Base-by-base conservation (phyloP, 352 stramenopile genomes). In the Phytopythium sindhum region DNA sequence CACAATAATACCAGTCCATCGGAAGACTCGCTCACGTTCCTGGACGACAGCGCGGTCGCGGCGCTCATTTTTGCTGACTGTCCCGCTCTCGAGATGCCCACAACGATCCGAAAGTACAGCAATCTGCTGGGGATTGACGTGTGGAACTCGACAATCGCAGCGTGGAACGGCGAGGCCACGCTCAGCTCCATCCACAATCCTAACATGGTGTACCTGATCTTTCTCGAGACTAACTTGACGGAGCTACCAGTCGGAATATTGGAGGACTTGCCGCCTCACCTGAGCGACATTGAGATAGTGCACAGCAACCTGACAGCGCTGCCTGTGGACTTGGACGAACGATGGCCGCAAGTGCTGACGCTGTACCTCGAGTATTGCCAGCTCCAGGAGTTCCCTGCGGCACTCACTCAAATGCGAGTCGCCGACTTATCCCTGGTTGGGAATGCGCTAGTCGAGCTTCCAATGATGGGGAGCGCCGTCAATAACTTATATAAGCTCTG, bases 311-410 rank as follows among this genome's bases (percentile, higher is more conserved):
- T 74, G n/a, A 69, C 50, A 14, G 47, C 21, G 10, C 31, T 74
- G 21, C 68, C 69, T 1, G 23, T 28, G 1, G 63, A 75, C 17
- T 26, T 75, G 4, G 60, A 75, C 17, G 29, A 35, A 8, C 41
- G 31, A 17, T 75, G 69, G 69, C 24, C 35, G 0, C 33, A 60
- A 23, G 53, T 60, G 14, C 7, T 11, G 5, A 48, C 66, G 41
- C 29, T 77, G 37, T 77, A 70, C 61, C 6, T 77, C 23, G 67
- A 77, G 47, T 53, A 58, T 51, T 37, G 44, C 6, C n/a, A 66
- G 26, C 42, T 77, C 9, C 15, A 47, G 1, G 44, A 48, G 24
- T 64, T 63, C 5, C 59, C 67, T 1, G 6, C 2, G 0, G 54
- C 42, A 24, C 41, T 77, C 33, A 57, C 52, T 5, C 37, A 31